Evolutionary conservation across 768 basidiomycete genomes (phyloP), one percentile per base, ranked within the genome.

Genomic region (Amanita pallidorosea): DNA sequence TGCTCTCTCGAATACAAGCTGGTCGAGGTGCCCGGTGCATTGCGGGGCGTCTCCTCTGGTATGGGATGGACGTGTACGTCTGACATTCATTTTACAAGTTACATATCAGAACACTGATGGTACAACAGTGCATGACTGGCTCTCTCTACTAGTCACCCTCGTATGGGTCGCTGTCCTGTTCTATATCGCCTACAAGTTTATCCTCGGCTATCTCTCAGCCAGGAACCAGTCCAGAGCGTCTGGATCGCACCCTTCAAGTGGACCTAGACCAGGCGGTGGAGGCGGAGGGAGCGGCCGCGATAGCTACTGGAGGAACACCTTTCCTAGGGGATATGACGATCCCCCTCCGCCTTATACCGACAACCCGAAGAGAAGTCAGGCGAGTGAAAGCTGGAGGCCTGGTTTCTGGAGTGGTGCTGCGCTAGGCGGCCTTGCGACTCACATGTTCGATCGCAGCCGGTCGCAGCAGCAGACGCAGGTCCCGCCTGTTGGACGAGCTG

Each of bases 381-480:
- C 56, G 22, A 62, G 60, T 22, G 55, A 55, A 37, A 68, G 69
- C 29, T 81, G 80, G 79, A 64, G 69, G 37, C 83, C 86, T 9
- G 90, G 90, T 3, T 93, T 95, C 62, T 93, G 83, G 86, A 83
- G 86, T 1, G 92, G 92, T 3, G 79, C 87, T 6, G 77, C 79
- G 1, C 58, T 85, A 1, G 93, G 89, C 6, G 84, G 83, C 22
- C 62, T 86, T 2, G 85, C 81, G 2, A 76, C 80, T 23, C 77
- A 77, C 54, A 57, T 81, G 2, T 68, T 73, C 65, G 63, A 62
- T 47, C 57, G 53, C 48, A 65, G 54, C 35, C 27, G 2, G 17
- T 45, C 43, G 12, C 40, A 41, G 40, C 56, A 18, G n/a, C 54
- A 56, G 22, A 40, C 53, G 6, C 57, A 64, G 38, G 57, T 58